Base-by-base conservation (phyloP, 495 filamentous ascomycete genomes). In the Beverwykella pulmonaria region DNA sequence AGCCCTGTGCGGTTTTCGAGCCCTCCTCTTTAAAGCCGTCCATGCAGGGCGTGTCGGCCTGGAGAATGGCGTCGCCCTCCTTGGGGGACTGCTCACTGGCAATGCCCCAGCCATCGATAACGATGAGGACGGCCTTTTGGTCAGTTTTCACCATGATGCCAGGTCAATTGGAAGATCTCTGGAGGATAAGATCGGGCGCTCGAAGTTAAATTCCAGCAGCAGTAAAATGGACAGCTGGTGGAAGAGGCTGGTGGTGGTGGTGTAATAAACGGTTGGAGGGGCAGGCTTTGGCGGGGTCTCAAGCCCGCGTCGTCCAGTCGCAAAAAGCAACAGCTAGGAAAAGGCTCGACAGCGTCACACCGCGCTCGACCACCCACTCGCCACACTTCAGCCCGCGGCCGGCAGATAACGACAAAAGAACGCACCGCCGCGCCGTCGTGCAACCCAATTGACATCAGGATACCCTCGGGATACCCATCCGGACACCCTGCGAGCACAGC, bases 31-130 rank as follows among this genome's bases (percentile, higher is more conserved):
- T 79, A 75, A 96, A 91, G 58, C 84, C 83, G 75, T 93, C 91
- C 92, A 96, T 96, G 75, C 86, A 86, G 32, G 94, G 94, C 41
- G 94, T 97, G 69, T 96, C 83, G 67, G 94, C 94, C 66, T 88
- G 89, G 61, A 90, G 86, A 76, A 98, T 98, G 74, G 94, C 94
- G 84, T 98, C 92, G 75, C 94, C 94, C 78, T 93, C 75, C 59
- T 87, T 85, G 59, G 87, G 88, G 17, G 91, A 92, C 46, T 88
- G 80, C 65, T 87, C 87, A 74, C 85, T 84, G 69, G 92, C 84
- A 68, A 98, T 87, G 76, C 94, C 94, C 94, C 94, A 98, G 68
- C 94, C 94, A 81, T 98, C 95, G 82, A 98, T 98, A 77, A 96
- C 92, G 83, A 98, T 93, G 78, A 98, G 83, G 76, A 90, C 94